These are phyloP conservation scores for Tricholomella constricta DNA, from an alignment of 768 basidiomycete genomes.

Conservation along the genomic window DNA sequence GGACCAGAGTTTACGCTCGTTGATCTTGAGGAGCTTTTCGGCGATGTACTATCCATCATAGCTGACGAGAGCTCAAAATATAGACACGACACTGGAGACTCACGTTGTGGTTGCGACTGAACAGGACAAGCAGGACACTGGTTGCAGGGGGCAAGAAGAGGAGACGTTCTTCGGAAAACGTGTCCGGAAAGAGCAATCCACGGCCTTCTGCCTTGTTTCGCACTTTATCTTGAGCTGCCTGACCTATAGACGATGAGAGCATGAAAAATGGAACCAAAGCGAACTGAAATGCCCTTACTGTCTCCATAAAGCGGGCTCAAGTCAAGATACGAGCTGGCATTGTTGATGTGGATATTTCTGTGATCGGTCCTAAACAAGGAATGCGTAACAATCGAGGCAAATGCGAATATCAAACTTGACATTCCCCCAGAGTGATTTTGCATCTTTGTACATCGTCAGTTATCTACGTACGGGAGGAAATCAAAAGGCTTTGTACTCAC, in stretches of 20 bases:
- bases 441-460: neutral
- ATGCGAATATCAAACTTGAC: constrained; percentile 63
- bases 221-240: constrained; percentile 39
- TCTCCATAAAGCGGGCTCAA: constrained; percentile 57
- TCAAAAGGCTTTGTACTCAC: constrained; percentile 30
- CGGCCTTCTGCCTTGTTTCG: constrained; percentile 48
- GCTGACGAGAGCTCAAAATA: too few species aligned
- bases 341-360: constrained; percentile 46
- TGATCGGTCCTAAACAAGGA: constrained; percentile 53
- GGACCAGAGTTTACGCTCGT: constrained; percentile 51
- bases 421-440: constrained; percentile 51
- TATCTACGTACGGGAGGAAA: too few species aligned
- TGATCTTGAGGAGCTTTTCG: constrained; percentile 50
- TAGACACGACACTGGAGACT: constrained; percentile 8
- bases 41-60: constrained; percentile 49
- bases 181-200: constrained; percentile 54
- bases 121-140: constrained; percentile 53
- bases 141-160: constrained; percentile 55
- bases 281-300: constrained; percentile 25
- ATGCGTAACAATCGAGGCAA: constrained; percentile 65
- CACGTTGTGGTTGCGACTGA: constrained; percentile 62
- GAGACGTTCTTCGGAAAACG: constrained; percentile 54
- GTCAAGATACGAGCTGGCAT: constrained; percentile 57
- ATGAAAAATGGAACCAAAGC: neutral
- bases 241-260: constrained; percentile 23